Evolutionary conservation across 306 rosid species (phyloP).

Genomic region (Rosa chinensis): DNA sequence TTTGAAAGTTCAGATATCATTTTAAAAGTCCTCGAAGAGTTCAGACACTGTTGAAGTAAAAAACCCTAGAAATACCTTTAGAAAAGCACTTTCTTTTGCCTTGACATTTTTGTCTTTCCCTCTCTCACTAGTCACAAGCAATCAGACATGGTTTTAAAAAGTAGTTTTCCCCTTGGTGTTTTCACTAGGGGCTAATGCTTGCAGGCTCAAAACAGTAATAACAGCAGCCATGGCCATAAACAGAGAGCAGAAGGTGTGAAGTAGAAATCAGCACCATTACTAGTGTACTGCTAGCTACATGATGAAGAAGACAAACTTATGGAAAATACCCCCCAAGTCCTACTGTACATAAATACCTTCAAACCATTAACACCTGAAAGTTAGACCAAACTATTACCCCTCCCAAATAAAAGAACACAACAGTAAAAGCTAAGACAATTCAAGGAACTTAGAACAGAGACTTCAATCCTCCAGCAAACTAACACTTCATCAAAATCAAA

Average conservation of each 20-base stretch:
- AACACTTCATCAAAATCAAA: constrained; percentile 68
- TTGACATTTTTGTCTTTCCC: not conserved
- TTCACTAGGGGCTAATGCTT: constrained; percentile 14
- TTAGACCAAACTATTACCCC: constrained; percentile 47
- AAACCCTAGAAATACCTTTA: not conserved
- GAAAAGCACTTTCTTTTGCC: not conserved
- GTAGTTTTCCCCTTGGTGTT: constrained; percentile 19
- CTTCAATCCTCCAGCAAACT: constrained; percentile 19
- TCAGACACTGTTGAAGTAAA: too few species aligned
- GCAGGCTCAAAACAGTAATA: constrained; percentile 33
- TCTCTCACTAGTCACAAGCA: constrained; percentile 1
- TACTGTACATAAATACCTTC: constrained; percentile 57
- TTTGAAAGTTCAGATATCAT: too few species aligned
- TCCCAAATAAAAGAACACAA: constrained; percentile 18
- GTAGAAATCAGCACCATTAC: constrained; percentile 15
- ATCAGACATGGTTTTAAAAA: not conserved
- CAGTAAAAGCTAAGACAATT: constrained; percentile 23
- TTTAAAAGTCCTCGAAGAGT: too few species aligned
- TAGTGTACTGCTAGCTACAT: constrained; percentile 27
- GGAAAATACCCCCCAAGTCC: constrained; percentile 50
- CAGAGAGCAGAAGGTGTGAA: constrained; percentile 17
- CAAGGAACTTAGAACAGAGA: constrained; percentile 37
- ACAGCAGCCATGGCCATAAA: constrained; percentile 27
- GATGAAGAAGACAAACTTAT: constrained; percentile 1
- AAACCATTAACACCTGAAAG: constrained; percentile 39